phyloP scores from a whole-genome alignment of 768 basidiomycete genomes.

The Collybia nuda region DNA sequence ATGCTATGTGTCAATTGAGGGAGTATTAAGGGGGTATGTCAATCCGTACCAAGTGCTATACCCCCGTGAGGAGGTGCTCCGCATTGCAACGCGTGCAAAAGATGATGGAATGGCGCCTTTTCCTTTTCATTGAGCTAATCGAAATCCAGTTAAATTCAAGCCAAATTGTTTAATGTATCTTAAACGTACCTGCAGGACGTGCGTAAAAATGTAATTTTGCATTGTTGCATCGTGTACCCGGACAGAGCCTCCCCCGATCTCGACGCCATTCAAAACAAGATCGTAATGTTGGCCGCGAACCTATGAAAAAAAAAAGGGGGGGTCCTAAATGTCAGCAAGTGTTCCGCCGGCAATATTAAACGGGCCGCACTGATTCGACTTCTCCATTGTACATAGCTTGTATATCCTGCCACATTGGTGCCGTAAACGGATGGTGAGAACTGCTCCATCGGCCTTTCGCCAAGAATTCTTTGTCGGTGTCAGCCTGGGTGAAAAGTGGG shows the following conservation, averaged over 20 bases:
- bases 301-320: constrained; percentile 36
- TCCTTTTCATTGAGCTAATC: constrained; percentile 72
- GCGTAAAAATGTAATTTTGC: constrained; percentile 79
- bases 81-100: constrained; percentile 82
- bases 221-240: constrained; percentile 86
- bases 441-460: constrained; percentile 90
- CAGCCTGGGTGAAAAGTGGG: constrained; percentile 84
- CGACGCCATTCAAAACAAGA: constrained; percentile 89
- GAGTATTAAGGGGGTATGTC: constrained; percentile 11
- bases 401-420: constrained; percentile 91
- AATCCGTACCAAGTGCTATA: constrained; percentile 76
- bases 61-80: constrained; percentile 97
- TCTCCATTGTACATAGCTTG: constrained; percentile 71
- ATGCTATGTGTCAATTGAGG: constrained; percentile 8
- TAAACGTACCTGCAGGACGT: constrained; percentile 71
- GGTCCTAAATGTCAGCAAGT: no score
- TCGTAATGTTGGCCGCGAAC: constrained; percentile 97
- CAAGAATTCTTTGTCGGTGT: constrained; percentile 84
- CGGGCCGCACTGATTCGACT: constrained; percentile 47
- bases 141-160: constrained; percentile 9
- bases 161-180: constrained; percentile 2
- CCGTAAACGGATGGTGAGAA: constrained; percentile 95
- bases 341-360: no score
- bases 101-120: constrained; percentile 74
- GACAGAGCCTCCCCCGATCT: constrained; percentile 93